Conservation (phyloP, 2,329 filamentous ascomycete species). For the Trichoderma oligosporum region DNA sequence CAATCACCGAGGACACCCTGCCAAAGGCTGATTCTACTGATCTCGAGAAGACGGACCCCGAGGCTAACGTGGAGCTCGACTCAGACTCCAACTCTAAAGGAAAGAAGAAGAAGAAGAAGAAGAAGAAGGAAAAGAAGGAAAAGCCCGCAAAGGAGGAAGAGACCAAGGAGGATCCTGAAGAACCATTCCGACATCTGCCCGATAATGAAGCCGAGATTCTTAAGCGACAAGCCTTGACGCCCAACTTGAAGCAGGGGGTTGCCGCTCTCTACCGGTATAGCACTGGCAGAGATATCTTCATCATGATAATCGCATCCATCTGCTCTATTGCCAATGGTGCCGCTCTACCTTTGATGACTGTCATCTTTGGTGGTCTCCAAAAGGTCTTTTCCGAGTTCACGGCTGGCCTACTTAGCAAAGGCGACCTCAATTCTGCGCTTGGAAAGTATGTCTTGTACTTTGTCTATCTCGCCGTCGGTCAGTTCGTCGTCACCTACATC, state of each 20-base stretch:
- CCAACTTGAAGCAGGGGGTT: conserved; percentile 60
- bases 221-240: conserved; percentile 63
- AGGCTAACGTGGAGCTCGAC: neutral
- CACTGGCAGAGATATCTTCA: conserved; percentile 58
- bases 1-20: neutral
- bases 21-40: neutral
- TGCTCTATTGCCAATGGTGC: conserved; percentile 70
- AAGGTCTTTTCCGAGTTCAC: conserved; percentile 59
- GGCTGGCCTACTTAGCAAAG: conserved; percentile 42
- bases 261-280: conserved; percentile 67
- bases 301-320: conserved; percentile 59
- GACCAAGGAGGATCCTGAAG: conserved; percentile 40
- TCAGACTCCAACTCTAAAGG: neutral
- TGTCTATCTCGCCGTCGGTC: conserved; percentile 75
- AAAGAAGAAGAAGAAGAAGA: neutral
- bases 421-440: conserved; percentile 59
- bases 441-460: conserved; percentile 72
- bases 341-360: conserved; percentile 74
- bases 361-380: conserved; percentile 74
- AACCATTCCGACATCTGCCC: conserved; percentile 60
- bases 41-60: neutral
- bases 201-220: conserved; percentile 63
- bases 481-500: conserved; percentile 75
- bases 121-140: neutral
- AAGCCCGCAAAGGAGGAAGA: neutral